Evolutionary conservation across 768 basidiomycete species (phyloP), one percentile per base, ranked within the genome.

Genomic region (Tremella mesenterica): DNA sequence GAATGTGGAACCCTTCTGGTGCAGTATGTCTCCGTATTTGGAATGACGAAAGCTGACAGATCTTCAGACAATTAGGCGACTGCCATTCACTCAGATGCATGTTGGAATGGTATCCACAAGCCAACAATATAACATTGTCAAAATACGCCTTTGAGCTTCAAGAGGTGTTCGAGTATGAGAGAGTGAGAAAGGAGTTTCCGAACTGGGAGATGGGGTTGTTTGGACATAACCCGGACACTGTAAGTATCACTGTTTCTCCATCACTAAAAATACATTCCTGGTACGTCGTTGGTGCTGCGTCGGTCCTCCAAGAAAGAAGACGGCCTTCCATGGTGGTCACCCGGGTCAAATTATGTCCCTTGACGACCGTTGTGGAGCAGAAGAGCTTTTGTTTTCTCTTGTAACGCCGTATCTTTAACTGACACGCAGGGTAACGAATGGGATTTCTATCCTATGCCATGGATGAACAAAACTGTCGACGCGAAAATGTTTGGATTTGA

Each of bases 81-180:
- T 72, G 71, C 36, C 71, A 72, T 47, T 56, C 56, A 14, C 38
- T 59, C 1, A 56, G 59, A n/a, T 68, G 70, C 47, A 30, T 63
- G 21, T 60, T 63, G 31, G 67, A 71, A 52, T 68, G 70, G 67
- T 71, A 71, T 50, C 69, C 67, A 21, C 53, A 60, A 10, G 58
- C 63, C 18, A 64, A 66, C 51, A 72, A 73, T 44, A 71, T 73
- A 55, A 73, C 71, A 16, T 55, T 73, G 25, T 66, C 70, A 2
- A 73, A 73, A 47, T 73, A 73, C 56, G 71, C 67, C 8, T 71
- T 71, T 48, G 71, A 73, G 54, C 62, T 71, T 45, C 50, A 58
- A 21, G 71, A 73, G 48, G 33, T 73, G 18, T 73, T 71, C 52
- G 52, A 55, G 12, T 63, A 60, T 31, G 57, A 60, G 7, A 53